Evolutionary conservation across 2,329 filamentous ascomycete species (phyloP).

Genomic region (Dactylella cylindrospora): DNA sequence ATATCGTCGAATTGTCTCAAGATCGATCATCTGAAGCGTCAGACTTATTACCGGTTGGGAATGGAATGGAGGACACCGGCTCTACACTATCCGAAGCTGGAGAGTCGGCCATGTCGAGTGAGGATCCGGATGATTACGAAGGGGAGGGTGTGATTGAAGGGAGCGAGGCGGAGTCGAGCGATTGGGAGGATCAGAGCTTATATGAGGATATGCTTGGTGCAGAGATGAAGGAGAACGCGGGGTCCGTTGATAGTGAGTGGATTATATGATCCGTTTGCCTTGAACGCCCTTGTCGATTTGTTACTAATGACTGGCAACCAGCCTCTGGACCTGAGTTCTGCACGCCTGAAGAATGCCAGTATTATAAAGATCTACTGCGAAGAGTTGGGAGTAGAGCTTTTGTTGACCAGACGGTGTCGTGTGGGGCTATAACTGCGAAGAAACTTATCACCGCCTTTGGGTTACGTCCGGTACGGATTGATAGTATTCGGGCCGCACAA

Average conservation of each 20-base stretch:
- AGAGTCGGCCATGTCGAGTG: constrained; percentile 48
- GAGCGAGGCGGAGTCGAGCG: constrained; percentile 52
- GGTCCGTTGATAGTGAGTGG: constrained; percentile 56
- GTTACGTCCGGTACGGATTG: constrained; percentile 59
- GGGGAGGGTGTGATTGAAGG: constrained; percentile 45
- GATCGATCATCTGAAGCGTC: constrained; percentile 49
- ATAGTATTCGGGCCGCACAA: constrained; percentile 1
- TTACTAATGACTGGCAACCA: constrained; percentile 10
- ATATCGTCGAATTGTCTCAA: constrained; percentile 45
- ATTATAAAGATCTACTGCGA: constrained; percentile 70
- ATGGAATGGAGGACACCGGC: constrained; percentile 29
- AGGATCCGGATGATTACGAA: constrained; percentile 50
- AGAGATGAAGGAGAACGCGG: constrained; percentile 59
- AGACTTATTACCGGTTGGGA: constrained; percentile 50
- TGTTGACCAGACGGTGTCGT: constrained; percentile 69
- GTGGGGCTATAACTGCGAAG: constrained; percentile 71
- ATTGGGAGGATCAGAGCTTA: constrained; percentile 66
- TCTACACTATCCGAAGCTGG: constrained; percentile 29
- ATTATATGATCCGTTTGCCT: constrained; percentile 42
- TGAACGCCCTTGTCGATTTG: background rate
- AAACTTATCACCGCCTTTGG: constrained; percentile 86
- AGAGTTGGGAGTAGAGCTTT: constrained; percentile 77
- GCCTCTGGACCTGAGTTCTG: constrained; percentile 58
- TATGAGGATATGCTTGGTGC: constrained; percentile 64
- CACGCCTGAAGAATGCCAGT: constrained; percentile 68